Base-by-base conservation (phyloP, 129 eudicot genomes). In the Lonicera japonica region DNA sequence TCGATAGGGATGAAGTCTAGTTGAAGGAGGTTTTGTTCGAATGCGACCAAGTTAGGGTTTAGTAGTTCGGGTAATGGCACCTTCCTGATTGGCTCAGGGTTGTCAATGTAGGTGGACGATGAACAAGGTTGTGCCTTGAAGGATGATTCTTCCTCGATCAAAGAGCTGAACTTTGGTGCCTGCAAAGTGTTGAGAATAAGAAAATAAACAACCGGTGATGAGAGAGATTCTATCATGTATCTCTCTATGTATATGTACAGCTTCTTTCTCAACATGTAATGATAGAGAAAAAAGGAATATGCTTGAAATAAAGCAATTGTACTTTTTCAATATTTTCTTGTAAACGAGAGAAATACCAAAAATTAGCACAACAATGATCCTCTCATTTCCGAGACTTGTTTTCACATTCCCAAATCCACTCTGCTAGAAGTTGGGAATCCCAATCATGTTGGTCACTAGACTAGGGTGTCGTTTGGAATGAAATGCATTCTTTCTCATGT, bases 81-180 rank as follows among this genome's bases (percentile, higher is more conserved):
- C 76, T 70, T 75, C 18, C 71, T 64, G 45, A 80, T 65, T 6
- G 76, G 73, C 56, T 70, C 70, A 21, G 73, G 20, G 25, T 59
- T 61, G 19, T 40, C 56, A 12, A 62, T 53, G 67, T 69, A 73
- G 50, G 8, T 8, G n/a, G 87, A 66, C 2, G 87, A 72, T 11
- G 89, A 74, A 68, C 72, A 76, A 24, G 72, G 72, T 16, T 72
- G 68, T 13, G 86, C 22, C 54, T 77, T 75, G 16, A 83, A 60
- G 21, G 79, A 63, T 21, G 81, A 56, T 67, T 86, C 86, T 60
- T 75, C 95, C 61, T 83, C 85, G 11, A 79, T 57, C 47, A 80
- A 79, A 45, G 74, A 74, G 77, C 82, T 73, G 15, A 70, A 58
- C 63, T 82, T 83, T 18, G 87, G 75, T 68, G 73, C 95, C 97